These are phyloP conservation scores for Auricularia cornea DNA, from an alignment of 768 basidiomycete genomes.

Conservation along the genomic window DNA sequence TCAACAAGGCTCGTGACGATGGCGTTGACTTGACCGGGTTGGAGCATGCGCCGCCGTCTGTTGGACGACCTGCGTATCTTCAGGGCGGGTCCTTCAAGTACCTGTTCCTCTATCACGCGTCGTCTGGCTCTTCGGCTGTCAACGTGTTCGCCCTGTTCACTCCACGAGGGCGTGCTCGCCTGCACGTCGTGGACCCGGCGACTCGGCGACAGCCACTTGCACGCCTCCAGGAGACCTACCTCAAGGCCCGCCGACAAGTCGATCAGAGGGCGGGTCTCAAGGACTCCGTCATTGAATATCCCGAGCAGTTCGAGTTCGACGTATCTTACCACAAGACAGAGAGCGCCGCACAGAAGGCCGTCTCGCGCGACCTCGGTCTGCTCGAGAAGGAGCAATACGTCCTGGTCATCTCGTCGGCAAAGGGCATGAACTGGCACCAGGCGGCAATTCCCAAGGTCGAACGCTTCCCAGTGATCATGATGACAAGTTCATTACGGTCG, in stretches of 20 bases:
- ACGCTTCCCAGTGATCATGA: conserved; percentile 82
- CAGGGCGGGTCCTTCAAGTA: conserved; percentile 67
- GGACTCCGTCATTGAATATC: conserved; percentile 52
- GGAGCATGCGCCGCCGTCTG: conserved; percentile 48
- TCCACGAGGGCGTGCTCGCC: conserved; percentile 56
- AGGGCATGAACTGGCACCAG: conserved; percentile 80
- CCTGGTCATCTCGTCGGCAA: conserved; percentile 78
- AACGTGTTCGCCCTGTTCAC: conserved; percentile 87
- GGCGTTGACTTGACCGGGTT: conserved; percentile 83
- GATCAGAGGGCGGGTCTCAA: conserved; percentile 30
- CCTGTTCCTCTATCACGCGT: conserved; percentile 83
- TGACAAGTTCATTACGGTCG: conserved; percentile 46
- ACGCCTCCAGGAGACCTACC: conserved; percentile 67
- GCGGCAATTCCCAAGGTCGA: conserved; percentile 54
- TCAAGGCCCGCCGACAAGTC: conserved; percentile 49
- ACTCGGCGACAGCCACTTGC: conserved; percentile 76
- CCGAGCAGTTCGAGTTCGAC: conserved; percentile 30
- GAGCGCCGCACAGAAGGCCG: conserved; percentile 67
- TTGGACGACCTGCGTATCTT: conserved; percentile 63
- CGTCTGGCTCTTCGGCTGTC: conserved; percentile 58
- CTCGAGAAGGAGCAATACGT: conserved; percentile 66
- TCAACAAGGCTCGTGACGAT: conserved; percentile 72
- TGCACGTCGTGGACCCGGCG: conserved; percentile 88
- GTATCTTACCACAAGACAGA: conserved; percentile 76
- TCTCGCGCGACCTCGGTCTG: conserved; percentile 79